A percentile compares a stretch with the other conserved stretches of the same genome.
Conservation (phyloP, 75 land plant genomes). For the Ceratopteris richardii region DNA sequence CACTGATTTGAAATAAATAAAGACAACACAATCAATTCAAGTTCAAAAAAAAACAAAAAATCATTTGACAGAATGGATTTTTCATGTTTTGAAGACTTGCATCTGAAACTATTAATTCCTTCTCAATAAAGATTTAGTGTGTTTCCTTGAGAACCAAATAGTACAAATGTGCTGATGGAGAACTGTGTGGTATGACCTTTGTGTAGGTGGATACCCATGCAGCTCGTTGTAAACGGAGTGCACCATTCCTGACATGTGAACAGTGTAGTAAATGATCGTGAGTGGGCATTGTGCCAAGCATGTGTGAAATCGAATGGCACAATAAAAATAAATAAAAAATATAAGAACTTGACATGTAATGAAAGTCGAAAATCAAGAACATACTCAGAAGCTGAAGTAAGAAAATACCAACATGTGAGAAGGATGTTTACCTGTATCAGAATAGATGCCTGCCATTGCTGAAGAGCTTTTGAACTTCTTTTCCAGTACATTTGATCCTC, state of each 20-base stretch:
- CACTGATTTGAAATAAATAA: too few species aligned
- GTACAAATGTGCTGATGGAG: neutral
- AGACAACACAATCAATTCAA: too few species aligned
- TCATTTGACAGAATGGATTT: too few species aligned
- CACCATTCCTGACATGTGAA: conserved; percentile 7
- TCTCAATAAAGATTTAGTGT: too few species aligned
- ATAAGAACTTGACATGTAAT: neutral
- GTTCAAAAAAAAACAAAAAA: too few species aligned
- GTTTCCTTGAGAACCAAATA: too few species aligned
- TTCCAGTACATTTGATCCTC: neutral
- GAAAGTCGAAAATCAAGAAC: neutral
- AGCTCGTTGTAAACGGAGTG: conserved; percentile 6
- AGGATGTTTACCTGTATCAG: neutral
- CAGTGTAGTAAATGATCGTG: neutral
- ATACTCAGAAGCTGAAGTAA: too few species aligned
- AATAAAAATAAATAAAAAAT: neutral
- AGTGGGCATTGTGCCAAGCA: neutral
- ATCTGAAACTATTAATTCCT: too few species aligned
- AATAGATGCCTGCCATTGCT: neutral
- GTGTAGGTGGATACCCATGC: conserved; percentile 6
- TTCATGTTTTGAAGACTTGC: too few species aligned
- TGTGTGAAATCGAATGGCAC: neutral
- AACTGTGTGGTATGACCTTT: neutral
- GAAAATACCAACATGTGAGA: too few species aligned
- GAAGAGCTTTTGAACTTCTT: neutral